Conservation (phyloP, 2,329 filamentous ascomycete genomes). For the Cladosporium sp. region DNA sequence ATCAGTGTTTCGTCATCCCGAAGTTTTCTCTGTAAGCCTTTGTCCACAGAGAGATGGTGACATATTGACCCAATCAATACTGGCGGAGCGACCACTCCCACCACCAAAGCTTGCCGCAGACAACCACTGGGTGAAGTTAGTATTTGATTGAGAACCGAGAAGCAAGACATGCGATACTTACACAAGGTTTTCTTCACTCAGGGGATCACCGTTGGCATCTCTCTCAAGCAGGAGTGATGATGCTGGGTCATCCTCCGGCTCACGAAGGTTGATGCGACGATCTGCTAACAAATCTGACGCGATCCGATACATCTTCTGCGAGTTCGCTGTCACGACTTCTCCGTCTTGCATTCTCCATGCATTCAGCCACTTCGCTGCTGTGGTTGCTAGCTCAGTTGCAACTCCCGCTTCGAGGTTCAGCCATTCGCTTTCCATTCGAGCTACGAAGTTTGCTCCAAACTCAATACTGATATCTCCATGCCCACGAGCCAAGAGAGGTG, state of each 20-base stretch:
- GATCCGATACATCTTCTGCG: constrained; percentile 2
- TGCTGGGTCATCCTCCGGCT: constrained; percentile 7
- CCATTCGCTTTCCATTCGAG: not conserved
- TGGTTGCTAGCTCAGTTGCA: not conserved
- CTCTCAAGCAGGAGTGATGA: constrained; percentile 1
- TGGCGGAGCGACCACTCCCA: constrained; percentile 1
- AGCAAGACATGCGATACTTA: not conserved
- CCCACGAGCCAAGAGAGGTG: not conserved
- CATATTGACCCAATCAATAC: constrained; percentile 1
- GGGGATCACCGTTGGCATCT: not conserved
- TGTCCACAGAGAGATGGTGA: not conserved
- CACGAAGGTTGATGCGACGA: not conserved
- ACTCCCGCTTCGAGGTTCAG: not conserved
- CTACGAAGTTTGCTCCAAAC: constrained; percentile 2
- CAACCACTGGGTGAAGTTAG: not conserved
- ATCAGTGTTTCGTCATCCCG: constrained; percentile 4
- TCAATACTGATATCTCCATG: not conserved
- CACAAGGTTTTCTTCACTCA: not conserved
- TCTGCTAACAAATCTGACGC: not conserved
- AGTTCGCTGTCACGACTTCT: not conserved
- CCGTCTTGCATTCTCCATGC: constrained; percentile 7
- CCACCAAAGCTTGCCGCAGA: constrained; percentile 1
- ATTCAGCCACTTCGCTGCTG: constrained; percentile 6
- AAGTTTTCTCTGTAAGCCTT: not conserved
- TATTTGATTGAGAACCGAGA: too few species aligned